Evolutionary conservation across 306 rosid genomes (phyloP).

Genomic region (Lathyrus oleraceus): DNA sequence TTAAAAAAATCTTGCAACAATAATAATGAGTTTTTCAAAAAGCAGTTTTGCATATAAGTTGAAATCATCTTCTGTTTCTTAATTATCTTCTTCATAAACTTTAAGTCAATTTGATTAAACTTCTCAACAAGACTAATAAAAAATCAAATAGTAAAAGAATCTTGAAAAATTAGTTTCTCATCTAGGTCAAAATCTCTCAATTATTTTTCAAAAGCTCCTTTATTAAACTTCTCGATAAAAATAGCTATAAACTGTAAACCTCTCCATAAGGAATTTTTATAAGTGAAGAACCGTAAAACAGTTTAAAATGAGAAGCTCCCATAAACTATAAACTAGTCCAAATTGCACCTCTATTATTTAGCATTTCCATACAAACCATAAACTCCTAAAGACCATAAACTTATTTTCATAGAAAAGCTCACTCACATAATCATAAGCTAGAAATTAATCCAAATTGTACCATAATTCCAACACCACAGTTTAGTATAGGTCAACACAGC

Average conservation of each 20-base stretch:
- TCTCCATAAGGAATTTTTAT: not conserved
- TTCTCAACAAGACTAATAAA: not conserved
- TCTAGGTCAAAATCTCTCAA: not conserved
- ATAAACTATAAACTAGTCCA: slow-evolving; percentile 2
- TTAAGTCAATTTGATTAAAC: not conserved
- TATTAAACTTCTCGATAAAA: not conserved
- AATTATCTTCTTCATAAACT: not conserved
- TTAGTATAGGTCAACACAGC: not conserved
- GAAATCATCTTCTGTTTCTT: not conserved
- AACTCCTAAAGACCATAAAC: not conserved
- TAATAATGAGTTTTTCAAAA: not conserved
- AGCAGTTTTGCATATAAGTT: not conserved
- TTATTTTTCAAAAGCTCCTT: slow-evolving; percentile 9
- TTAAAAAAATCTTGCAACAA: not conserved
- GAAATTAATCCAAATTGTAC: not conserved
- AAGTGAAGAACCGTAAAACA: not conserved
- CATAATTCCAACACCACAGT: not conserved
- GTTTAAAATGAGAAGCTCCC: not conserved
- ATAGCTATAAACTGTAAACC: not conserved
- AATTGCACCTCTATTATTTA: not conserved
- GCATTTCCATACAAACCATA: not conserved
- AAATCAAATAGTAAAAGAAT: not conserved
- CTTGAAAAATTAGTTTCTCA: not conserved
- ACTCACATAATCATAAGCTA: not conserved
- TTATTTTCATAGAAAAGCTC: not conserved